A percentile compares a stretch with the other conserved stretches of the same genome.
These are phyloP conservation scores for Heterobasidion occidentale DNA, from an alignment of 1,284 basidiomycete genomes.

Conservation along the genomic window DNA sequence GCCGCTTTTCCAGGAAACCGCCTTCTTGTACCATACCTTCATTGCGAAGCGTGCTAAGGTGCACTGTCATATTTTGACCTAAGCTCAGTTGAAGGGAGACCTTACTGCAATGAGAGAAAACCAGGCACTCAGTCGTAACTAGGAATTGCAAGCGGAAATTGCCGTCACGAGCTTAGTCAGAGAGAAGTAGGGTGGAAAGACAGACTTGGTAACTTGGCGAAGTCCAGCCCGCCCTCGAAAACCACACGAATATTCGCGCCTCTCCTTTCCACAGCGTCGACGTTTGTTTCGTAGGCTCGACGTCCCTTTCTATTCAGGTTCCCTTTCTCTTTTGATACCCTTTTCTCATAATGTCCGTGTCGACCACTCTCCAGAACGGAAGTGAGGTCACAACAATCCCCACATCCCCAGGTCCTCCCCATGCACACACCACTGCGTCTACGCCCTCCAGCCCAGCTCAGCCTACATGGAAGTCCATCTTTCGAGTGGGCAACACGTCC, in stretches of 20 bases:
- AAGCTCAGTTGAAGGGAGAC: too few relatives aligned
- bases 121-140: too few relatives aligned
- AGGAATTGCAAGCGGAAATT: not conserved
- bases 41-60: too few relatives aligned
- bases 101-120: too few relatives aligned
- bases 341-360: constrained; percentile 4
- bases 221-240: not conserved
- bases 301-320: not conserved
- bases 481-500: constrained; percentile 42
- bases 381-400: constrained; percentile 8
- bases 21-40: too few relatives aligned
- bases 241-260: not conserved
- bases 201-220: not conserved
- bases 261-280: not conserved
- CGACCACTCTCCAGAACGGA: constrained; percentile 4
- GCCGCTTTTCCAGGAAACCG: too few relatives aligned
- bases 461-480: constrained; percentile 51
- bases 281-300: not conserved
- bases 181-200: not conserved
- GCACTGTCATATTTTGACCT: too few relatives aligned
- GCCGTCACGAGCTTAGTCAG: not conserved
- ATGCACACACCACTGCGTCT: constrained; percentile 3
- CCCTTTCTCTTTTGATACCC: not conserved
- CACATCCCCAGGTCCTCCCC: constrained; percentile 17
- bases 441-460: constrained; percentile 11